Conservation (phyloP, 768 basidiomycete genomes). For the Mycena albidolilacea region DNA sequence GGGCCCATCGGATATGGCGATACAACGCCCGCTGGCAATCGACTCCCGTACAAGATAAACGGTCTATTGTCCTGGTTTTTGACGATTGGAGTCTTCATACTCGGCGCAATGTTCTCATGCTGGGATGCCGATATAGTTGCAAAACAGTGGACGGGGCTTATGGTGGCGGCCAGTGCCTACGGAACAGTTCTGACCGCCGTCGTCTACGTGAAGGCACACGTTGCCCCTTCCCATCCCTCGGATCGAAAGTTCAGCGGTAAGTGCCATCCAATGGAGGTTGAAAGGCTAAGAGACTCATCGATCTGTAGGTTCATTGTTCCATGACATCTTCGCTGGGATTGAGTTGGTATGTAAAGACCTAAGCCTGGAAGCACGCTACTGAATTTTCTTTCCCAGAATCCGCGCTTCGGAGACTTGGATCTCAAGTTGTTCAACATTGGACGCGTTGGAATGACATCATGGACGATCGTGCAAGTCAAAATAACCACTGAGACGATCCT, state of each 20-base stretch:
- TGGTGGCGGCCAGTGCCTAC: background rate
- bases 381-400: background rate
- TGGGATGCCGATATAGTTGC: background rate
- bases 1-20: background rate
- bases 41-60: background rate
- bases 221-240: background rate
- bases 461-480: background rate
- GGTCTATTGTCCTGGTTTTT: background rate
- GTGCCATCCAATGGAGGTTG: background rate
- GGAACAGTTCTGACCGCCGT: background rate
- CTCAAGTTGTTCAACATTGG: background rate
- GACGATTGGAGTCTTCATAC: background rate
- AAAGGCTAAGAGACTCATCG: background rate
- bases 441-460: background rate
- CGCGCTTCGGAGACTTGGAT: background rate
- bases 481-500: background rate
- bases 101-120: background rate
- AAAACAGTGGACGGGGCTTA: background rate
- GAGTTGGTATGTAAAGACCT: background rate
- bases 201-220: background rate
- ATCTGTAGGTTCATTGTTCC: background rate
- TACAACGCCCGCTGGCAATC: background rate
- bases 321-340: background rate
- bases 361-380: background rate
- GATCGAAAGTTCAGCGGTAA: background rate